phyloP scores from a whole-genome alignment of 352 stramenopile genomes.

The Globisporangium nodosum region DNA sequence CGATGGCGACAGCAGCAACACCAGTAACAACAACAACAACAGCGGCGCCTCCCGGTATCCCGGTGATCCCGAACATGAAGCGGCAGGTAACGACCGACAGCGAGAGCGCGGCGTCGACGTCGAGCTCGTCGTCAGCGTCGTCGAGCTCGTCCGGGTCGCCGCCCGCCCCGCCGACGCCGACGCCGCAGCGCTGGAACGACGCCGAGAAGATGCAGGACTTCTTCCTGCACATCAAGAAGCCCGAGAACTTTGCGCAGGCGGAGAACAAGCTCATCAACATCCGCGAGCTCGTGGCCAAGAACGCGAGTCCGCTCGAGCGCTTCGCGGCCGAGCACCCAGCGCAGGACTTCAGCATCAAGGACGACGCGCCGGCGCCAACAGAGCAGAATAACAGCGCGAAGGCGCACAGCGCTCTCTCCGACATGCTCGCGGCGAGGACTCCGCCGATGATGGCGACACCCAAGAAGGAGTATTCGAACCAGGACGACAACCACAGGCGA shows the following conservation, averaged over 20 bases:
- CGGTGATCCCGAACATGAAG: conserved; percentile 16
- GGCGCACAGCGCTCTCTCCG: conserved; percentile 15
- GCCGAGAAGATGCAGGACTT: conserved; percentile 53
- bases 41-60: conserved; percentile 1
- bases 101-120: conserved; percentile 15
- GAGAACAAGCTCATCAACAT: conserved; percentile 60
- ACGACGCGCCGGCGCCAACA: neutral
- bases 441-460: neutral
- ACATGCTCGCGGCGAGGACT: conserved; percentile 15
- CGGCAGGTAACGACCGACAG: conserved; percentile 5
- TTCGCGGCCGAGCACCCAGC: conserved; percentile 2
- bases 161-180: conserved; percentile 11
- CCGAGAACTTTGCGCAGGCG: conserved; percentile 22
- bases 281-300: conserved; percentile 36
- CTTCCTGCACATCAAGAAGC: conserved; percentile 40
- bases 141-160: neutral
- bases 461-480: conserved; percentile 7
- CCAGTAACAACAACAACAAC: too few species aligned
- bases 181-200: conserved; percentile 28
- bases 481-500: conserved; percentile 19
- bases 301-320: conserved; percentile 14
- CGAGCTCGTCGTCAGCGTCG: conserved; percentile 7
- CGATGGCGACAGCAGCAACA: neutral
- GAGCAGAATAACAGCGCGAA: conserved; percentile 7
- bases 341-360: conserved; percentile 1